Base-by-base conservation (phyloP, 2,329 filamentous ascomycete species). In the Lithohypha guttulata region DNA sequence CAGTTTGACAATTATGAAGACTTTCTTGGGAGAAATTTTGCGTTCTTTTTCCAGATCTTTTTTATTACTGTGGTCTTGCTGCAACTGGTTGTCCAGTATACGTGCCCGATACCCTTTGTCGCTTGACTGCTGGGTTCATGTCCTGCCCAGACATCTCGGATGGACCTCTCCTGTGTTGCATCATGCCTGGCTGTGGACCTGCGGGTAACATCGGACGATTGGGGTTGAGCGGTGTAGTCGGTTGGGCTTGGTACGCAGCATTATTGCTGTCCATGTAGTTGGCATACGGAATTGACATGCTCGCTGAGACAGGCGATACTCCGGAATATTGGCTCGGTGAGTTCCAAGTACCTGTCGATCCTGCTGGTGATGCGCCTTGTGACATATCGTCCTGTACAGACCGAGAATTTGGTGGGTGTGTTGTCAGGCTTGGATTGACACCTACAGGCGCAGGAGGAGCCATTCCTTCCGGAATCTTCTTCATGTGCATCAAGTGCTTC, bases 401-500 rank as follows among this genome's bases (percentile, higher is more conserved):
- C 30, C 73, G 71, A 14, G 69, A 63, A 6, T 64, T 62, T 4
- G 69, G 71, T 25, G 61, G 66, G 39, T 74, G 66, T 15, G 64
- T 38, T 13, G 40, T 20, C 18, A 28, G n/a, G 11, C 34, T 31
- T n/a, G 39, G 31, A 19, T 44, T 43, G 6, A 42, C 29, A 2
- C 27, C 43, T 13, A 59, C 51, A 14, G 60, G 49, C 7, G 50
- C 41, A 11, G 69, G 64, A 2, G 65, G 63, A n/a, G 70, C 70
- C 57, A 75, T 70, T 6, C 70, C 69, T 63, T 69, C 48, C 60
- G 66, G 39, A 58, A 70, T 73, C 55, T 84, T 85, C 55, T 93
- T 79, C 44, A 94, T 70, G 56, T 86, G 81, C n/a, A 76, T 72
- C 34, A 96, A 69, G 56, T 95, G 85, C 55, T 89, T 93, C 60